A percentile compares a stretch with the other conserved stretches of the same genome.
These are phyloP conservation scores for Hansfordia pulvinata DNA, from an alignment of 2,329 filamentous ascomycete species.

Conservation along the genomic window DNA sequence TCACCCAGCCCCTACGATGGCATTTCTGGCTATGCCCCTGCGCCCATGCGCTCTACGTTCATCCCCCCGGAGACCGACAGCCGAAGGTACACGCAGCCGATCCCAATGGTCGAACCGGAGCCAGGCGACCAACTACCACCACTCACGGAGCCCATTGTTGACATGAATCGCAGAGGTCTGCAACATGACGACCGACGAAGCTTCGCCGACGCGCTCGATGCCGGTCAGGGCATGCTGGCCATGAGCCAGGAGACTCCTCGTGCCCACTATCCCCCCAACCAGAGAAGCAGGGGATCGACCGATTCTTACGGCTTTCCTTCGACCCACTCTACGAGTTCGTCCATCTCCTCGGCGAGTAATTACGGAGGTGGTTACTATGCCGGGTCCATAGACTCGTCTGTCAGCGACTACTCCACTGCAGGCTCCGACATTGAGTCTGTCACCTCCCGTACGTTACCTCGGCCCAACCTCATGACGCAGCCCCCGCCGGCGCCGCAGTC, in stretches of 20 bases:
- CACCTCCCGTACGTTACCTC: constrained; percentile 68
- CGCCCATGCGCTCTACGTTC: constrained; percentile 46
- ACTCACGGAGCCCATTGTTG: constrained; percentile 50
- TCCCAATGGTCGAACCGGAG: constrained; percentile 31
- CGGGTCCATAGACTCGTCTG: constrained; percentile 69
- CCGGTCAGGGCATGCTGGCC: constrained; percentile 85
- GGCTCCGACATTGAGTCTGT: constrained; percentile 77
- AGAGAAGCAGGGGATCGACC: constrained; percentile 53
- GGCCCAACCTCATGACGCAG: constrained; percentile 51
- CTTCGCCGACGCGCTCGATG: constrained; percentile 83
- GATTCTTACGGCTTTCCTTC: constrained; percentile 90
- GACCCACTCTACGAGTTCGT: constrained; percentile 73
- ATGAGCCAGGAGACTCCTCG: constrained; percentile 91
- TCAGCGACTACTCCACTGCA: constrained; percentile 86
- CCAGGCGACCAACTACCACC: constrained; percentile 20
- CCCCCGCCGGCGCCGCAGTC: constrained; percentile 78
- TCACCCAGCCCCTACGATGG: constrained; percentile 61
- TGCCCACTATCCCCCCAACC: constrained; percentile 67
- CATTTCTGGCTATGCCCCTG: constrained; percentile 55
- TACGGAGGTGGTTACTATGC: constrained; percentile 77
- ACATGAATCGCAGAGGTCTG: constrained; percentile 46
- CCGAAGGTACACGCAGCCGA: constrained; percentile 69
- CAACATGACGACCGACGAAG: constrained; percentile 46
- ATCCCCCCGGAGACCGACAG: constrained; percentile 42
- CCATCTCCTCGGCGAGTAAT: constrained; percentile 70